Percentiles rank a stretch among this genome's conserved stretches.
Conservation (phyloP, 208 protist species). For the Acanthamoeba triangularis region DNA sequence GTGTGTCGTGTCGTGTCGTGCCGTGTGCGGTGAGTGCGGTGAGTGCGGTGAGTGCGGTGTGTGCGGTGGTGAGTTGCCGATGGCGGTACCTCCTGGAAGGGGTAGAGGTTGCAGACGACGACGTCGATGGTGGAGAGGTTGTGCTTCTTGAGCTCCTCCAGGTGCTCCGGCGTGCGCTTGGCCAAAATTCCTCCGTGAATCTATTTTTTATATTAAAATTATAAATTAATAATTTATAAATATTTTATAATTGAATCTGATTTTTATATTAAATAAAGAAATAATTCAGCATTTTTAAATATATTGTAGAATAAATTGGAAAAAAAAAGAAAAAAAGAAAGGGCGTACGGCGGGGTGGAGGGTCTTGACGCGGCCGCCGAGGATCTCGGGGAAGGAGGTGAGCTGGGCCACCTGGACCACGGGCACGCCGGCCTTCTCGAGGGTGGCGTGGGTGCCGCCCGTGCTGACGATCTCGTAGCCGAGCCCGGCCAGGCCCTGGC, state of each 20-base stretch:
- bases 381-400: conserved; percentile 87
- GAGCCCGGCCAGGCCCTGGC: conserved; percentile 7
- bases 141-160: conserved; percentile 81
- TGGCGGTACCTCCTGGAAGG: conserved; percentile 84
- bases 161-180: conserved; percentile 72
- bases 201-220: background rate
- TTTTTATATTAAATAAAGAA: background rate
- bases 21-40: background rate
- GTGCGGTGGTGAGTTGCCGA: too few relatives aligned
- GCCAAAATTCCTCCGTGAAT: conserved; percentile 84
- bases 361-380: conserved; percentile 91
- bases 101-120: conserved; percentile 91
- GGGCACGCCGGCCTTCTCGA: conserved; percentile 79
- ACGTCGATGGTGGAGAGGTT: conserved; percentile 86
- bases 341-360: conserved; percentile 88
- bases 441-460: conserved; percentile 85
- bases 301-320: background rate
- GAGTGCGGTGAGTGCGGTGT: background rate
- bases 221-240: background rate
- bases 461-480: conserved; percentile 83
- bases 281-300: background rate
- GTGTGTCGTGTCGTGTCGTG: background rate
- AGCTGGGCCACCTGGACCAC: conserved; percentile 81
- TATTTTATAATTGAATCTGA: background rate
- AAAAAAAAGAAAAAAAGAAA: background rate